Conservation (phyloP, 805 yeast genomes). For the Candida khao-thaluensis region DNA sequence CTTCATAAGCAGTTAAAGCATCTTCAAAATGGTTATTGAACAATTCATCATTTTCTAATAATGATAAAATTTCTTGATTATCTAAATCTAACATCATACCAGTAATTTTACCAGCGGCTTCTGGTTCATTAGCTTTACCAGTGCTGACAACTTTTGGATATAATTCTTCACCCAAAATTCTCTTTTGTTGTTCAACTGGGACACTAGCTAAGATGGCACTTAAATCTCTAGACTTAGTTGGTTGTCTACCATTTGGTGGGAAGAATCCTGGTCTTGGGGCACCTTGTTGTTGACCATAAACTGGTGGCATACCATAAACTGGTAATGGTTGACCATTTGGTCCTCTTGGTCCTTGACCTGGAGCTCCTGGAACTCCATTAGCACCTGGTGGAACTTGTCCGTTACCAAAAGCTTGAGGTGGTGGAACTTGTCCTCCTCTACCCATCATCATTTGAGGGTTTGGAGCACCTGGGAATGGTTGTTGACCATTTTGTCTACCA, state of each 20-base stretch:
- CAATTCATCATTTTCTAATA: slow-evolving; percentile 85
- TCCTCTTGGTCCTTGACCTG: slow-evolving; percentile 54
- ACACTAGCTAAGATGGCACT: slow-evolving; percentile 61
- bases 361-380: slow-evolving; percentile 30
- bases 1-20: slow-evolving; percentile 92
- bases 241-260: slow-evolving; percentile 48
- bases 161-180: slow-evolving; percentile 95
- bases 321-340: slow-evolving; percentile 86
- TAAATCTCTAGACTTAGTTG: slow-evolving; percentile 48
- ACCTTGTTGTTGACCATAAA: slow-evolving; percentile 57
- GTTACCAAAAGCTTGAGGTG: slow-evolving; percentile 47
- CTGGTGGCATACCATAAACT: slow-evolving; percentile 84
- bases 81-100: slow-evolving; percentile 98
- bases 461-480: slow-evolving; percentile 67
- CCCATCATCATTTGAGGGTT: slow-evolving; percentile 72
- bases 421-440: slow-evolving; percentile 61
- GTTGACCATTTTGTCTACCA: slow-evolving; percentile 70
- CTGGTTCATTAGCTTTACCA: slow-evolving; percentile 84
- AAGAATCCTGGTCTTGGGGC: slow-evolving; percentile 54
- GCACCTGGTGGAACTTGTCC: slow-evolving; percentile 17
- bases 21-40: slow-evolving; percentile 90
- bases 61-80: slow-evolving; percentile 81
- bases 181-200: slow-evolving; percentile 92
- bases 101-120: slow-evolving; percentile 97
- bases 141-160: slow-evolving; percentile 88